Percentiles rank a stretch among this genome's conserved stretches.
Evolutionary conservation across 176 grass and related monocot species (phyloP).

Genomic region (Raddia distichophylla): DNA sequence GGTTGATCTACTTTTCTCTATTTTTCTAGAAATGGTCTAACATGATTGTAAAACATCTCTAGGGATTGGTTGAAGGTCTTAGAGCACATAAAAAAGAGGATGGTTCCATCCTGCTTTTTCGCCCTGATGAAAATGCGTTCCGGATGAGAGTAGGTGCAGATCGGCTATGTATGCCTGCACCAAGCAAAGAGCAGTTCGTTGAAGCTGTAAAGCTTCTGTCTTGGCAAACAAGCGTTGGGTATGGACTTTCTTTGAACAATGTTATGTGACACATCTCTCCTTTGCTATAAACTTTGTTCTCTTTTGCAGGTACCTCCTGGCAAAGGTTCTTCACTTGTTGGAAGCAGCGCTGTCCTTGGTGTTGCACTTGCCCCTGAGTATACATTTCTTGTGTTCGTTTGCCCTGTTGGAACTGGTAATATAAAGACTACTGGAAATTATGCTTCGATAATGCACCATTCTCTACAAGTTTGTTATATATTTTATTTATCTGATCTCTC

Average conservation of each 20-base stretch:
- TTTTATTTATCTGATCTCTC: background rate
- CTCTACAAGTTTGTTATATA: slow-evolving; percentile 21
- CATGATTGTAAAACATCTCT: background rate
- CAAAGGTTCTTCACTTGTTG: slow-evolving; percentile 88
- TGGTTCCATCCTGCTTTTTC: slow-evolving; percentile 77
- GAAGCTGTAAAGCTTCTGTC: slow-evolving; percentile 74
- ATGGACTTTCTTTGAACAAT: slow-evolving; percentile 35
- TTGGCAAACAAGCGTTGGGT: slow-evolving; percentile 91
- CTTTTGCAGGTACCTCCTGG: slow-evolving; percentile 70
- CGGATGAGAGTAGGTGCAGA: slow-evolving; percentile 74
- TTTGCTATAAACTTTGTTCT: slow-evolving; percentile 32
- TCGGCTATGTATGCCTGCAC: slow-evolving; percentile 84
- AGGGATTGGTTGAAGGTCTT: slow-evolving; percentile 92
- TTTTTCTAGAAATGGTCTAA: slow-evolving; percentile 21
- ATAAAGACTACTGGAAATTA: slow-evolving; percentile 96
- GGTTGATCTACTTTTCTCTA: background rate
- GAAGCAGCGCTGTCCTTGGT: slow-evolving; percentile 79
- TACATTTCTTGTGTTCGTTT: slow-evolving; percentile 87
- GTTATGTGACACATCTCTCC: background rate
- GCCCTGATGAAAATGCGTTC: slow-evolving; percentile 75
- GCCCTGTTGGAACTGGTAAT: slow-evolving; percentile 87
- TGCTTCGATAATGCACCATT: slow-evolving; percentile 62
- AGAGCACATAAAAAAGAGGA: slow-evolving; percentile 81
- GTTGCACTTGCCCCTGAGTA: slow-evolving; percentile 81
- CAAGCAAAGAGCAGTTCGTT: slow-evolving; percentile 74